Conservation (phyloP, 2,329 filamentous ascomycete genomes). For the Hymenoscyphus occultus region DNA sequence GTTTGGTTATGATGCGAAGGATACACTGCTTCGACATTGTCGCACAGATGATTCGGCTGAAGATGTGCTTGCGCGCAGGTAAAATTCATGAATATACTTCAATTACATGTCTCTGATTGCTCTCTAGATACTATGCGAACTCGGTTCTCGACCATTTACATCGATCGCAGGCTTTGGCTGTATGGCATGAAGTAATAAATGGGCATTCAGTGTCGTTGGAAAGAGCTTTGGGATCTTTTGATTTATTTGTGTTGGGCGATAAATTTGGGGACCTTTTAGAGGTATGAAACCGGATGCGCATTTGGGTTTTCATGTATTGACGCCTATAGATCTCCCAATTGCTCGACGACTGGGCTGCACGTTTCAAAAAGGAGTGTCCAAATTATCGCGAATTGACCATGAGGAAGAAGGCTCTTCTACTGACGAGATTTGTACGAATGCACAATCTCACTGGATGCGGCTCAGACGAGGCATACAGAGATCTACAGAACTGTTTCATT, state of each 20-base stretch:
- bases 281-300: slow-evolving; percentile 38
- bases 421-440: slow-evolving; percentile 67
- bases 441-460: slow-evolving; percentile 69
- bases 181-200: slow-evolving; percentile 62
- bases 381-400: slow-evolving; percentile 56
- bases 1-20: slow-evolving; percentile 84
- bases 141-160: slow-evolving; percentile 77
- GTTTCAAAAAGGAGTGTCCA: slow-evolving; percentile 53
- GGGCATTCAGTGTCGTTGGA: slow-evolving; percentile 62
- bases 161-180: slow-evolving; percentile 70
- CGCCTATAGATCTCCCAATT: slow-evolving; percentile 53
- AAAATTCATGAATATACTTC: slow-evolving; percentile 15
- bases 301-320: slow-evolving; percentile 11
- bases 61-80: slow-evolving; percentile 75
- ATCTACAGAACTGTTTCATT: slow-evolving; percentile 83
- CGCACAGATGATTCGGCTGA: slow-evolving; percentile 53
- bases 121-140: slow-evolving; percentile 67
- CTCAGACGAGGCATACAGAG: slow-evolving; percentile 66
- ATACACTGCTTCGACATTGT: slow-evolving; percentile 69
- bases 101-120: not conserved
- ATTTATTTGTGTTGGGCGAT: slow-evolving; percentile 81
- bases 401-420: slow-evolving; percentile 62
- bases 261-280: slow-evolving; percentile 71
- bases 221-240: slow-evolving; percentile 74
- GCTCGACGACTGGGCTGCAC: slow-evolving; percentile 60